Evolutionary conservation across 2,329 filamentous ascomycete genomes (phyloP), one percentile per base, ranked within the genome.

Genomic region (Ophiostoma angusticollis): DNA sequence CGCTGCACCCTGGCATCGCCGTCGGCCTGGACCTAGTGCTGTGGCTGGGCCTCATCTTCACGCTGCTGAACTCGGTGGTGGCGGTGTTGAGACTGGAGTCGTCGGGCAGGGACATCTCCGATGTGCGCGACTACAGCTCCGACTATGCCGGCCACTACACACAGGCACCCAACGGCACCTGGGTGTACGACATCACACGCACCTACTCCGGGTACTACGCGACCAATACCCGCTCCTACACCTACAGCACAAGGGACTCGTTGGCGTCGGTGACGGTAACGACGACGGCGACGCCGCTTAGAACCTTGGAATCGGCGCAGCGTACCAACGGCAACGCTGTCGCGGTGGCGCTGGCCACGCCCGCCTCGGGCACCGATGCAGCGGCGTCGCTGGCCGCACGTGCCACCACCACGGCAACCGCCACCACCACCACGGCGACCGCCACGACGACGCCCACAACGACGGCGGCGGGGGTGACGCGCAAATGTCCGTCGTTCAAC

Each of bases 21-120:
- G 39, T 49, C n/a, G 43, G 31, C 24, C 2, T 45, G 5, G 47
- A 49, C 31, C 34, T 48, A 9, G 11, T 47, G 11, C 38, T 48
- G 18, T 47, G 44, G 41, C 41, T 48, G 2, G 16, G 14, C 8
- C 24, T 49, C 9, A 35, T 43, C 31, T 4, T 43, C 23, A 24
- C 37, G 0, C 6, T 36, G 13, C 31, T 41, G 0, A 17, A 34
- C 24, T 22, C 31, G 14, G 24, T 41, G 5, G 11, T 27, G 6
- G 34, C 34, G 14, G 32, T 29, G 14, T 9, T 6, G 6, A n/a
- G 17, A 12, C n/a, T 44, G 11, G 3, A 6, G 23, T 1, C 17
- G 8, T 37, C 36, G 9, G 30, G 31, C 38, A 14, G 2, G 19
- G 13, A 19, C 33, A 11, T 22, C 11, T 6, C 46, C 9, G 14